phyloP scores from a whole-genome alignment of 2,329 filamentous ascomycete genomes.

The Hymenoscyphus fraxineus region DNA sequence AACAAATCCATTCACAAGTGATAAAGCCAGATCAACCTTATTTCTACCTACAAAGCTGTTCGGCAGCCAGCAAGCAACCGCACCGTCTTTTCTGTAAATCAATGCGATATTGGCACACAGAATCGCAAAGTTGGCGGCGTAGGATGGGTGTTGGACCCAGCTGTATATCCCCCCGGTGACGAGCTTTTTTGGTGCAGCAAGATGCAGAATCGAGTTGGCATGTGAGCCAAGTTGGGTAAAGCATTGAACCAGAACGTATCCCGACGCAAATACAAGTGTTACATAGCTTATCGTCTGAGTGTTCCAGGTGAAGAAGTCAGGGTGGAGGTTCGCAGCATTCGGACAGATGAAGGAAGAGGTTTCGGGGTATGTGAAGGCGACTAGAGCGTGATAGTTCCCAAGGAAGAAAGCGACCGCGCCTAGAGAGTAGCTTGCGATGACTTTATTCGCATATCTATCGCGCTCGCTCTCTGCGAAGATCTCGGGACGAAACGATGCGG shows the following conservation, averaged over 20 bases:
- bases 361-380: slow-evolving; percentile 1
- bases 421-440: background rate
- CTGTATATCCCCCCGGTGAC: slow-evolving; percentile 15
- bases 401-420: slow-evolving; percentile 3
- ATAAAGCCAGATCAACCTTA: background rate
- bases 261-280: slow-evolving; percentile 37
- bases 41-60: background rate
- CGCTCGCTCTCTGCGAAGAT: background rate
- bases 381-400: background rate
- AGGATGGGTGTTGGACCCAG: slow-evolving; percentile 16
- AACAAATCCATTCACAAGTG: background rate
- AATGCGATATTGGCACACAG: slow-evolving; percentile 2
- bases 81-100: slow-evolving; percentile 3
- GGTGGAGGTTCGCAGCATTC: background rate
- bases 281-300: slow-evolving; percentile 22
- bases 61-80: background rate
- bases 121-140: slow-evolving; percentile 3
- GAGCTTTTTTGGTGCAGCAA: slow-evolving; percentile 41
- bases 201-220: slow-evolving; percentile 48
- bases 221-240: slow-evolving; percentile 42
- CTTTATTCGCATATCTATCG: background rate
- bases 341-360: background rate
- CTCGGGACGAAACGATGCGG: background rate
- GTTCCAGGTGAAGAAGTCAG: slow-evolving; percentile 2
- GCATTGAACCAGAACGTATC: background rate